Conservation (phyloP, 352 stramenopile genomes). For the Phytophthora pluvialis region DNA sequence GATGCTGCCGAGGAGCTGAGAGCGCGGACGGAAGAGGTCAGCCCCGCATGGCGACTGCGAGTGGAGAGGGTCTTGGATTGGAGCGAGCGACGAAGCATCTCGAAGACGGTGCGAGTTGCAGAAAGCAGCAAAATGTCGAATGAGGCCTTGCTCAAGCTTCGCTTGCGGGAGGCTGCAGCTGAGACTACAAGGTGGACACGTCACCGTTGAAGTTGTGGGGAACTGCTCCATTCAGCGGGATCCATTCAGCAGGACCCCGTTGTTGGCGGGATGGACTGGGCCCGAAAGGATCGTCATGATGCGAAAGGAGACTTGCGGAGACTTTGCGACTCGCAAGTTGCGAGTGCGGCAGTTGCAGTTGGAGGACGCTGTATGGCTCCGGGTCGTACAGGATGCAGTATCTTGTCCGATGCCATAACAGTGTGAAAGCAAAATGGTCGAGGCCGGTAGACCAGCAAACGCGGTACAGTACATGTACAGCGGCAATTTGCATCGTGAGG, state of each 20-base stretch:
- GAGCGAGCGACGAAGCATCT: slow-evolving; percentile 18
- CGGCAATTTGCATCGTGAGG: too few species aligned
- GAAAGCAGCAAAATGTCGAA: slow-evolving; percentile 13
- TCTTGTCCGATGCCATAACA: background rate
- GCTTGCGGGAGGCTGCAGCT: background rate
- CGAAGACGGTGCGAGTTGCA: background rate
- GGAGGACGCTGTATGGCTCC: background rate
- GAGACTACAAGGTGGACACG: slow-evolving; percentile 8
- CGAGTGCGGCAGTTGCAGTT: background rate
- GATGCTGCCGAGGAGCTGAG: slow-evolving; percentile 31
- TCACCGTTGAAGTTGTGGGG: slow-evolving; percentile 18
- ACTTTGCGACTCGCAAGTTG: background rate
- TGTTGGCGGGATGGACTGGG: background rate
- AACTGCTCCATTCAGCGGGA: background rate
- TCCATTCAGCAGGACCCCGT: too few species aligned
- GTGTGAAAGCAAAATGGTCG: background rate
- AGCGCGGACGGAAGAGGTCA: slow-evolving; percentile 9
- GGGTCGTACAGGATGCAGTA: background rate
- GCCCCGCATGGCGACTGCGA: slow-evolving; percentile 1
- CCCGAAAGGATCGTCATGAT: background rate
- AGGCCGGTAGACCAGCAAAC: too few species aligned
- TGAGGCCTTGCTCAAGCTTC: background rate
- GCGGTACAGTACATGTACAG: too few species aligned
- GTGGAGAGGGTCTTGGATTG: slow-evolving; percentile 4
- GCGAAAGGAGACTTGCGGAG: background rate